Conservation (phyloP, 2,329 filamentous ascomycete species). For the Decorospora gaudefroyi region DNA sequence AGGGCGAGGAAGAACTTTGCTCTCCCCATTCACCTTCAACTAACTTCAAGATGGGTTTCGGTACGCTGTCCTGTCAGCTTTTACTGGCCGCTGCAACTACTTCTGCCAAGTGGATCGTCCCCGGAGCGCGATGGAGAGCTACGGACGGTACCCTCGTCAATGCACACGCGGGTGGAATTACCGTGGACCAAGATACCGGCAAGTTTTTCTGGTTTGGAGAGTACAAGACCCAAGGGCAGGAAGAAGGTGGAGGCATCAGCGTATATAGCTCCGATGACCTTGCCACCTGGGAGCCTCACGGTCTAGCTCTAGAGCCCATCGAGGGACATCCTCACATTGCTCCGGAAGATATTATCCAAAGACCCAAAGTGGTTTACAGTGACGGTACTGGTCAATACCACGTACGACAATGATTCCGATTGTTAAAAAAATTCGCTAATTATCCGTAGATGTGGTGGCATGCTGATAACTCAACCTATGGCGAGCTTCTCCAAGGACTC, state of each 20-base stretch:
- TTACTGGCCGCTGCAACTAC: constrained; percentile 30
- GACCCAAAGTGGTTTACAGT: constrained; percentile 66
- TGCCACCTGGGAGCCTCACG: constrained; percentile 63
- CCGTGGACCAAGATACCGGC: constrained; percentile 57
- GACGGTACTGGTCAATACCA: constrained; percentile 61
- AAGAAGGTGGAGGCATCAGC: constrained; percentile 63
- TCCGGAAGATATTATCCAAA: constrained; percentile 62
- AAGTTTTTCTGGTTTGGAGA: constrained; percentile 67
- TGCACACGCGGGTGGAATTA: constrained; percentile 64
- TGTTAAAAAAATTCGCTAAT: background rate
- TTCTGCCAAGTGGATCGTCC: constrained; percentile 62
- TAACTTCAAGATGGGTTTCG: constrained; percentile 23
- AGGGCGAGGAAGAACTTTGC: constrained; percentile 1
- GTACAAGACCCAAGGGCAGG: constrained; percentile 62
- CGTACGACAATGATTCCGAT: constrained; percentile 41
- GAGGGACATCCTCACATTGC: constrained; percentile 61
- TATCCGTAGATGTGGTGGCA: constrained; percentile 61
- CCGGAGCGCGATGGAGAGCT: constrained; percentile 64
- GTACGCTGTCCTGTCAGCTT: constrained; percentile 25
- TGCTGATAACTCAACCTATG: constrained; percentile 62
- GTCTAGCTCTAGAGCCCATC: constrained; percentile 60
- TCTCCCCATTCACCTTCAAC: constrained; percentile 4
- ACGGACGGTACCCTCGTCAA: constrained; percentile 65
- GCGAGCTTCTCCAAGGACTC: constrained; percentile 61
- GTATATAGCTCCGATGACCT: constrained; percentile 64